Conservation (phyloP, 2,329 filamentous ascomycete genomes). For the Xylogone sp. region DNA sequence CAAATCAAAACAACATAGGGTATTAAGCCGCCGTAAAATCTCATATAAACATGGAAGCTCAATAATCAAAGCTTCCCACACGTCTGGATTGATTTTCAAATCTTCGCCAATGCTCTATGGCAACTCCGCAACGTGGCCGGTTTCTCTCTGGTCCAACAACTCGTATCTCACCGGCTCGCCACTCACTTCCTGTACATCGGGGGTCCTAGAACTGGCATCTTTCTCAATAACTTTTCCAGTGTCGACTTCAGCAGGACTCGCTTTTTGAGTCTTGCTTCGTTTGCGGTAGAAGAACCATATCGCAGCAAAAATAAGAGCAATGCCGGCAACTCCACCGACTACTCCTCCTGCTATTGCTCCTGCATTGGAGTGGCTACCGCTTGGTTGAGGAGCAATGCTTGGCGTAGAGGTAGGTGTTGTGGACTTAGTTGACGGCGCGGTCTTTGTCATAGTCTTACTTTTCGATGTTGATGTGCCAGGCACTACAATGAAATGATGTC, state of each 20-base stretch:
- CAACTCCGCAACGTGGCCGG: background rate
- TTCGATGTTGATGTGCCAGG: too few relatives aligned
- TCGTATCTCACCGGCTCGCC: background rate
- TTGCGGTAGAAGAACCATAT: slow-evolving; percentile 6
- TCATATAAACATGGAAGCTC: too few relatives aligned
- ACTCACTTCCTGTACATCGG: background rate
- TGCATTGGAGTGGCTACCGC: slow-evolving; percentile 1
- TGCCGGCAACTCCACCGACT: slow-evolving; percentile 10
- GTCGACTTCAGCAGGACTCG: background rate
- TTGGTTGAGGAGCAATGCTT: background rate
- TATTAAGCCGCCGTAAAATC: too few relatives aligned
- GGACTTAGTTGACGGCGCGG: background rate
- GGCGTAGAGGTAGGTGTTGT: background rate
- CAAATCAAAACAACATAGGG: too few relatives aligned
- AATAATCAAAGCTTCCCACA: background rate
- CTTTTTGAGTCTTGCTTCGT: background rate
- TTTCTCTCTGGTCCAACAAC: background rate
- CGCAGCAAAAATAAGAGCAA: slow-evolving; percentile 5
- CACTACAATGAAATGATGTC: too few relatives aligned
- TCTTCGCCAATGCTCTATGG: background rate
- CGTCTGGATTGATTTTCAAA: background rate
- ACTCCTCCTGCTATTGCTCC: slow-evolving; percentile 13
- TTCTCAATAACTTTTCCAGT: background rate
- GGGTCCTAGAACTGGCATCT: background rate
- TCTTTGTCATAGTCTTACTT: background rate